Evolutionary conservation across 163 green algal species (phyloP).

Genomic region (Picocystis sp.): DNA sequence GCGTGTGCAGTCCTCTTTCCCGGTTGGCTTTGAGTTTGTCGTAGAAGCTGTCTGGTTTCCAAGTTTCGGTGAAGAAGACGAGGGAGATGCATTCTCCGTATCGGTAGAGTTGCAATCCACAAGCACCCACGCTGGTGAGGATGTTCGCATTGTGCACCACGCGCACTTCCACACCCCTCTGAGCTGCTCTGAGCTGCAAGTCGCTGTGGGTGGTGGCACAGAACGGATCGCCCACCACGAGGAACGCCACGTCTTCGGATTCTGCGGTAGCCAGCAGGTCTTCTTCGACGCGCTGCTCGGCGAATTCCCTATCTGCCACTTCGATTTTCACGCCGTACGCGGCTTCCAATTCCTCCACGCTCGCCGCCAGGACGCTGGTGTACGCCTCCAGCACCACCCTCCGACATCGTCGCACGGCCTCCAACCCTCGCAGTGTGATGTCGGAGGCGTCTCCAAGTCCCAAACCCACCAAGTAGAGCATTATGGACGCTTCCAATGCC

Average conservation of each 20-base stretch:
- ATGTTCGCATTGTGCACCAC: conserved; percentile 96
- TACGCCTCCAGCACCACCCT: conserved; percentile 91
- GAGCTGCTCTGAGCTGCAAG: conserved; percentile 63
- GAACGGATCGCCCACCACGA: conserved; percentile 94
- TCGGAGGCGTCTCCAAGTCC: conserved; percentile 84
- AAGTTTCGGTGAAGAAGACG: conserved; percentile 94
- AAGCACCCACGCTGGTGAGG: conserved; percentile 84
- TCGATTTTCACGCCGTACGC: neutral
- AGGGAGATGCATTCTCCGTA: conserved; percentile 69
- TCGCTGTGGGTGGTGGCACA: conserved; percentile 94
- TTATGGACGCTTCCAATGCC: neutral
- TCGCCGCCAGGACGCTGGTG: conserved; percentile 81
- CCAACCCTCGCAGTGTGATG: conserved; percentile 83
- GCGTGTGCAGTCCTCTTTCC: conserved; percentile 68
- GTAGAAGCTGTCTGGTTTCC: conserved; percentile 92
- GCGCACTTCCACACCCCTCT: conserved; percentile 39
- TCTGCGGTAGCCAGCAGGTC: conserved; percentile 58
- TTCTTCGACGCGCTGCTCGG: conserved; percentile 24
- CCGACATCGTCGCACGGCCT: conserved; percentile 51
- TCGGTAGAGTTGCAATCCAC: conserved; percentile 45
- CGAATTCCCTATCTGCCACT: neutral
- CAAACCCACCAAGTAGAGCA: conserved; percentile 67
- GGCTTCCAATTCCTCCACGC: conserved; percentile 51
- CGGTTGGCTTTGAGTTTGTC: conserved; percentile 73
- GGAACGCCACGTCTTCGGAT: conserved; percentile 72